Evolutionary conservation across 2,329 filamentous ascomycete species (phyloP), one percentile per base, ranked within the genome.

Genomic region (Talaromyces sp.): DNA sequence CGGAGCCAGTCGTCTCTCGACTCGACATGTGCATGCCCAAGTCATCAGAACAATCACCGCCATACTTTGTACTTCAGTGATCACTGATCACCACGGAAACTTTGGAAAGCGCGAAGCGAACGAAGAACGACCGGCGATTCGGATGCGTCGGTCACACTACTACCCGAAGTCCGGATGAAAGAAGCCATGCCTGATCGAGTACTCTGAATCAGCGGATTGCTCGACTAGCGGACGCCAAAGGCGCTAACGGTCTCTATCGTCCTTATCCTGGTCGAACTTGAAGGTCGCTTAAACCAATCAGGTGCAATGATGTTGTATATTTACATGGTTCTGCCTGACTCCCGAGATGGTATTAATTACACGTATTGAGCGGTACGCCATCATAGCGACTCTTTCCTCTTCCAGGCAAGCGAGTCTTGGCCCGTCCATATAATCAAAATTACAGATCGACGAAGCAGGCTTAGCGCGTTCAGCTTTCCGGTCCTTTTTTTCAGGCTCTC

Each of bases 371-470:
- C 27, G 27, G 27, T 31, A 31, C 27, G 27, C 7, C 4, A 6
- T 31, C 27, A 31, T 7, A 31, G 7, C 27, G 27, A 14, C 19
- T 14, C 2, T 24, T 37, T 56, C 31, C 52, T 39, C 31, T 13
- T 39, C n/a, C 22, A 13, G 52, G 11, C 7, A 59, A 59, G 56
- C 27, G 39, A 59, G 37, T 41, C 56, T 59, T 59, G 56, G 56
- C 56, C 24, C 24, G 14, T n/a, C 37, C 35, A 27, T 41, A 43
- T 6, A 43, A 45, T 10, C 37, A 8, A 59, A 31, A 45, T 64
- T 64, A 27, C 43, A 24, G 47, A 64, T 60, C 54, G 54, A 64
- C 56, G 31, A 60, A 64, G 62, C 62, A 64, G 62, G 54, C 35
- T 43, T 62, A 62, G 24, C 31, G 5, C 37, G 4, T 33, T 59